These are phyloP conservation scores for Euphorbia lathyris DNA, from an alignment of 345 rosid species.

Conservation along the genomic window DNA sequence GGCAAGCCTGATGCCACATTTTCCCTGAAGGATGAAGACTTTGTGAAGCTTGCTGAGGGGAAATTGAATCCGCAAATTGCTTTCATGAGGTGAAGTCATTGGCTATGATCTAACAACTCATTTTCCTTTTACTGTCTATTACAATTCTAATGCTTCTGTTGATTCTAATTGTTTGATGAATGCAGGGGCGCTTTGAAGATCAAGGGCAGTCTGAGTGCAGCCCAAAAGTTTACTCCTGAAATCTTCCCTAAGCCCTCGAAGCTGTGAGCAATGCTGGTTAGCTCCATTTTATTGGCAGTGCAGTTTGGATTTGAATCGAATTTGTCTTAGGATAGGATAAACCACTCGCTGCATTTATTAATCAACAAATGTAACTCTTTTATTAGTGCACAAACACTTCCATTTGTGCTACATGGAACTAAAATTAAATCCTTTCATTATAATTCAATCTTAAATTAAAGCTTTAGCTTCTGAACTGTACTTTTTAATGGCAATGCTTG, in stretches of 20 bases:
- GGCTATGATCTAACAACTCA: neutral
- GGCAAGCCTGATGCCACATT: conserved; percentile 88
- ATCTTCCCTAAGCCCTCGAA: conserved; percentile 95
- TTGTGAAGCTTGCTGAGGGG: conserved; percentile 82
- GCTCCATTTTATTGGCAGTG: neutral
- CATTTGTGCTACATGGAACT: neutral
- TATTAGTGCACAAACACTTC: neutral
- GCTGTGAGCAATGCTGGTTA: conserved; percentile 43
- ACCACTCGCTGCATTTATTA: neutral
- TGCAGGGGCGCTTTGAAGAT: conserved; percentile 92
- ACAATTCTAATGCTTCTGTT: neutral
- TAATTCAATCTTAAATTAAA: neutral
- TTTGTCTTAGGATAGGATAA: neutral
- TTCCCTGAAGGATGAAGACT: conserved; percentile 88
- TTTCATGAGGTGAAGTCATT: conserved; percentile 64
- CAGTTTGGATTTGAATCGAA: neutral
- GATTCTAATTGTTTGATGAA: conserved; percentile 13
- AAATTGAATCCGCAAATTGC: conserved; percentile 96
- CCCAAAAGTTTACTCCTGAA: conserved; percentile 94
- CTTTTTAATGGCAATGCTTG: neutral
- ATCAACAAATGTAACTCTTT: neutral
- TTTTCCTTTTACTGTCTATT: neutral
- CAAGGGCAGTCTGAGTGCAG: conserved; percentile 91
- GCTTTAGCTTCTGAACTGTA: neutral
- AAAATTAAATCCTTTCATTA: neutral